phyloP scores from a whole-genome alignment of 2,329 filamentous ascomycete species.

The Lasiodiplodia theobromae region DNA sequence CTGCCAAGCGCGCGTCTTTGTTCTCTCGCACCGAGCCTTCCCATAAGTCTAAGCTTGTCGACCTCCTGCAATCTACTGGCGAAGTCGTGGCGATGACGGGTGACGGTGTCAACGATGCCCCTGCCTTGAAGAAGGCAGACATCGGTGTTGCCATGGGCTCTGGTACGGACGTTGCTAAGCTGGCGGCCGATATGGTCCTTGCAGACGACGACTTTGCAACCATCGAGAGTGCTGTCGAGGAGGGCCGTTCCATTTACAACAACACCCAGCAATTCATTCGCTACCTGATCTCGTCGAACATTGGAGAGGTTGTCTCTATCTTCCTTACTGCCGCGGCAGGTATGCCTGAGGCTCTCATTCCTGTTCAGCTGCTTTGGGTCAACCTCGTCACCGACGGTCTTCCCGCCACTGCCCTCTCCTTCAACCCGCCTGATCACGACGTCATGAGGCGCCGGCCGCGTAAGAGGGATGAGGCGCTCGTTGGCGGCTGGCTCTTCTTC shows the following conservation, averaged over 20 bases:
- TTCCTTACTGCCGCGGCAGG: constrained; percentile 95
- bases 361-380: constrained; percentile 97
- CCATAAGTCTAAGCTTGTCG: constrained; percentile 97
- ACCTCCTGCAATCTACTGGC: constrained; percentile 88
- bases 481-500: constrained; percentile 96
- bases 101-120: constrained; percentile 97
- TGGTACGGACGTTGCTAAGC: constrained; percentile 94
- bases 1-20: constrained; percentile 83
- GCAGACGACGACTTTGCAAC: constrained; percentile 99
- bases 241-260: constrained; percentile 98
- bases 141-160: constrained; percentile 99
- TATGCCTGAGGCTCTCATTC: constrained; percentile 97
- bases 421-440: constrained; percentile 98
- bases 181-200: constrained; percentile 98
- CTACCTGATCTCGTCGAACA: constrained; percentile 98
- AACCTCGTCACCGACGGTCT: constrained; percentile 98
- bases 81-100: constrained; percentile 99
- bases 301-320: constrained; percentile 98
- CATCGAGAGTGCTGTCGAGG: constrained; percentile 93
- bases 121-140: constrained; percentile 96
- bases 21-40: constrained; percentile 96
- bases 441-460: constrained; percentile 93
- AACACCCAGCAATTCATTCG: constrained; percentile 99
- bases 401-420: constrained; percentile 92
- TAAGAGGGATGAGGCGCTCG: constrained; percentile 90